These are phyloP conservation scores for Ogataea methanolica DNA, from an alignment of 805 yeast species.

Conservation along the genomic window DNA sequence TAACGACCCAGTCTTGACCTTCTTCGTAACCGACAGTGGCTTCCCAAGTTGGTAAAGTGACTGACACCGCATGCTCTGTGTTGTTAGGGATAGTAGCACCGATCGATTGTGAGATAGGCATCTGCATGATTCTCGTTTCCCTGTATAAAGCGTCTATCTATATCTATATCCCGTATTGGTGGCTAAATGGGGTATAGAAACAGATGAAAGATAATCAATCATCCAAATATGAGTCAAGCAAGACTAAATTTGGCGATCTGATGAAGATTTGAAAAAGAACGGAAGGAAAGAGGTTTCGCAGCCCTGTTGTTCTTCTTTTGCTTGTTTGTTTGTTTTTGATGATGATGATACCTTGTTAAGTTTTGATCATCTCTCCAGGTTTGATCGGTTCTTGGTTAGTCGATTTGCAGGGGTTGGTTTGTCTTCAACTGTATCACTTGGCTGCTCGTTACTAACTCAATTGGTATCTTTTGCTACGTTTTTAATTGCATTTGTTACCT, in stretches of 20 bases:
- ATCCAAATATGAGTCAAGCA: too few relatives aligned
- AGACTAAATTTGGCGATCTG: background rate
- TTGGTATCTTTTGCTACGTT: too few relatives aligned
- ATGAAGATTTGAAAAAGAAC: background rate
- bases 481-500: too few relatives aligned
- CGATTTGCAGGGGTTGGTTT: too few relatives aligned
- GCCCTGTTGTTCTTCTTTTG: background rate
- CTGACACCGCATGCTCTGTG: slow-evolving; percentile 91
- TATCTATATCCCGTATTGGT: background rate
- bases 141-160: too few relatives aligned
- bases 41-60: slow-evolving; percentile 92
- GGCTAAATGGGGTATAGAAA: background rate
- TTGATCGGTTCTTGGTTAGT: too few relatives aligned
- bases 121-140: slow-evolving; percentile 2
- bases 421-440: too few relatives aligned
- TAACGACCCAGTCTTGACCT: slow-evolving; percentile 76
- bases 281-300: background rate
- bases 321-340: too few relatives aligned
- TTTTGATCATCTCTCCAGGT: too few relatives aligned
- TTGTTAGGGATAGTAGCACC: slow-evolving; percentile 89
- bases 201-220: background rate
- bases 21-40: slow-evolving; percentile 91
- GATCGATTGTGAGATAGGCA: slow-evolving; percentile 38
- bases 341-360: too few relatives aligned
- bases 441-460: too few relatives aligned